A percentile compares a stretch with the other conserved stretches of the same genome.
phyloP scores from a whole-genome alignment of 2,329 filamentous ascomycete genomes.

The Nigrograna mackinnonii region DNA sequence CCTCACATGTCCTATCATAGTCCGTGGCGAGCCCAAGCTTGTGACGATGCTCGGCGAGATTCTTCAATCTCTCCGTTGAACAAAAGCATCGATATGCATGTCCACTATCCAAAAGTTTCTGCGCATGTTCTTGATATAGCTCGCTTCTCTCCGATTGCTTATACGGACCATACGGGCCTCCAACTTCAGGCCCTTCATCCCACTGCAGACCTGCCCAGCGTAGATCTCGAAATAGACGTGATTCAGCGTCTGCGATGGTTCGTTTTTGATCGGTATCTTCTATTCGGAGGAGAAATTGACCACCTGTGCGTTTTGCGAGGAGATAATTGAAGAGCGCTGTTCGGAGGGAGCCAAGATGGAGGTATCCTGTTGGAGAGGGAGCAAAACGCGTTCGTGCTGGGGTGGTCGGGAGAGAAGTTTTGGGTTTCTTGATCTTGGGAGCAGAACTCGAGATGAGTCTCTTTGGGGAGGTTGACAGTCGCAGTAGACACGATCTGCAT shows the following conservation, averaged over 20 bases:
- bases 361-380: constrained; percentile 89
- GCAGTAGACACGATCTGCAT: constrained; percentile 31
- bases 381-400: constrained; percentile 79
- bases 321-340: constrained; percentile 97
- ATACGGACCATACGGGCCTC: constrained; percentile 83
- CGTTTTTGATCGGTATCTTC: constrained; percentile 96
- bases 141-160: constrained; percentile 81
- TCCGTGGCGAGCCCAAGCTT: constrained; percentile 61
- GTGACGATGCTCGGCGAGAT: constrained; percentile 66
- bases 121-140: constrained; percentile 72
- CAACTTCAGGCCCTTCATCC: constrained; percentile 89
- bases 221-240: constrained; percentile 76
- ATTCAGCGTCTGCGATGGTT: constrained; percentile 78
- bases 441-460: constrained; percentile 17
- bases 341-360: constrained; percentile 88
- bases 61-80: constrained; percentile 69
- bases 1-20: constrained; percentile 75
- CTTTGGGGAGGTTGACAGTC: constrained; percentile 17
- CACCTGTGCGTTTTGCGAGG: constrained; percentile 82
- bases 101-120: constrained; percentile 69
- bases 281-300: constrained; percentile 86
- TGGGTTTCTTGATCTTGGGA: constrained; percentile 12
- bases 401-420: constrained; percentile 24
- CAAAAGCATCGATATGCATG: constrained; percentile 96
- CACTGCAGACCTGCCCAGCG: constrained; percentile 87